phyloP scores from a whole-genome alignment of 495 filamentous ascomycete species.

The Diplogelasinospora grovesii region DNA sequence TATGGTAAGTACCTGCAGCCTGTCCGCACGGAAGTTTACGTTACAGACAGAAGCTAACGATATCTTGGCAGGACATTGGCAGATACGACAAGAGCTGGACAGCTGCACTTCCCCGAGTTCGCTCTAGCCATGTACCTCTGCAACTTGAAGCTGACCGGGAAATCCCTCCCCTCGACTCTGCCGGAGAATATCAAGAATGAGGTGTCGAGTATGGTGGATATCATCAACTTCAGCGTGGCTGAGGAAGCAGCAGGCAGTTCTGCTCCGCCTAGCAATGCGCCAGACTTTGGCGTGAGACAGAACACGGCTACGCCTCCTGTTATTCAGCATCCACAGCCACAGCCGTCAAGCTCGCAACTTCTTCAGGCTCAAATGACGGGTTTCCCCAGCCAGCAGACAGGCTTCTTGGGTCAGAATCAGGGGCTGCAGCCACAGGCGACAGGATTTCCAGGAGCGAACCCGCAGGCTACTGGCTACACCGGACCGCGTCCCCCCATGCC shows the following conservation, averaged over 20 bases:
- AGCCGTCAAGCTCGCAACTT: constrained; percentile 68
- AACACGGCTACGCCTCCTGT: constrained; percentile 61
- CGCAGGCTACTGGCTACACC: constrained; percentile 55
- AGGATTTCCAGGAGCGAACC: constrained; percentile 43
- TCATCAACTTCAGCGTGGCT: constrained; percentile 89
- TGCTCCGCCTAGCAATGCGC: constrained; percentile 57
- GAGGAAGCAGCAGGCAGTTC: constrained; percentile 54
- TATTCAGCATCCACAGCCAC: constrained; percentile 82
- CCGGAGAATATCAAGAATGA: constrained; percentile 90
- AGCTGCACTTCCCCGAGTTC: constrained; percentile 96
- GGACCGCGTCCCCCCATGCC: constrained; percentile 88
- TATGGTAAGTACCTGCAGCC: constrained; percentile 55
- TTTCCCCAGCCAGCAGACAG: constrained; percentile 52
- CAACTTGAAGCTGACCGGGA: constrained; percentile 84
- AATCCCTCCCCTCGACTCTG: constrained; percentile 63
- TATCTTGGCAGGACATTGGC: constrained; percentile 64
- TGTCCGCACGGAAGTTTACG: neutral
- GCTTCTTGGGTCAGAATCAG: constrained; percentile 35
- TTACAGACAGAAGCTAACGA: constrained; percentile 3
- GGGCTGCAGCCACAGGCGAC: constrained; percentile 54
- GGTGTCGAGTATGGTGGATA: constrained; percentile 99
- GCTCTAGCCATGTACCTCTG: constrained; percentile 98
- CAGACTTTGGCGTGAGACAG: constrained; percentile 64
- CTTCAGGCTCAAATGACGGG: constrained; percentile 70
- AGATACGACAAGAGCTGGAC: constrained; percentile 94